Conservation (phyloP, 768 basidiomycete species). For the Boletus coccyginus region DNA sequence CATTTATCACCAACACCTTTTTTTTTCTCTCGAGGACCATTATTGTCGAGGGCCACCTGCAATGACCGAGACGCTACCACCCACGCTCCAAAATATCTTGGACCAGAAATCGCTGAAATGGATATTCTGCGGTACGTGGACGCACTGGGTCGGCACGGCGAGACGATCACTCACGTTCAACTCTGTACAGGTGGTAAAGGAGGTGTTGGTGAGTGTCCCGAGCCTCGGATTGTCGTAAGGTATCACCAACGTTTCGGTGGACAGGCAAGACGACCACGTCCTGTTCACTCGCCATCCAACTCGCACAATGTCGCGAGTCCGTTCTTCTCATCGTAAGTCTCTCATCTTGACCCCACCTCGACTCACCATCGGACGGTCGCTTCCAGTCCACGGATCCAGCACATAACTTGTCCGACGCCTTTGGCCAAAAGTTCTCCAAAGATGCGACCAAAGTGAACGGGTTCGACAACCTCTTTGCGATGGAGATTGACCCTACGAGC, state of each 20-base stretch:
- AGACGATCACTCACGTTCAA: slow-evolving; percentile 11
- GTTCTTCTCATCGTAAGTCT: slow-evolving; percentile 88
- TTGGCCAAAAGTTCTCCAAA: slow-evolving; percentile 98
- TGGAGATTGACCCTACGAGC: slow-evolving; percentile 99
- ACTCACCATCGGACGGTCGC: background rate
- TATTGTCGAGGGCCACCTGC: slow-evolving; percentile 9
- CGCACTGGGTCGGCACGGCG: slow-evolving; percentile 8
- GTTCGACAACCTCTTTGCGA: slow-evolving; percentile 93
- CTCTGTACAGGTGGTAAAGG: slow-evolving; percentile 83
- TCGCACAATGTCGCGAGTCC: slow-evolving; percentile 87
- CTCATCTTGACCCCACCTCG: background rate
- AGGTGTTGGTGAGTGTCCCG: slow-evolving; percentile 76
- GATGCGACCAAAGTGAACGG: slow-evolving; percentile 98
- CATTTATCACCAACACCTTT: background rate
- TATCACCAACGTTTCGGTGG: background rate
- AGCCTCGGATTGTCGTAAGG: background rate
- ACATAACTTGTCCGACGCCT: slow-evolving; percentile 97
- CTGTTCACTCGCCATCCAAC: slow-evolving; percentile 95
- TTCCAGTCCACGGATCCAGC: slow-evolving; percentile 96
- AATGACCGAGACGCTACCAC: slow-evolving; percentile 64
- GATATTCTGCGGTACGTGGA: slow-evolving; percentile 92
- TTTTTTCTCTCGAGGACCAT: slow-evolving; percentile 1
- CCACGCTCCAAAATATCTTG: slow-evolving; percentile 91
- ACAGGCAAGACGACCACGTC: slow-evolving; percentile 97
- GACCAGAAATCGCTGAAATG: slow-evolving; percentile 94